These are phyloP conservation scores for Maudiozyma saulgeensis DNA, from an alignment of 805 yeast genomes.

Conservation along the genomic window DNA sequence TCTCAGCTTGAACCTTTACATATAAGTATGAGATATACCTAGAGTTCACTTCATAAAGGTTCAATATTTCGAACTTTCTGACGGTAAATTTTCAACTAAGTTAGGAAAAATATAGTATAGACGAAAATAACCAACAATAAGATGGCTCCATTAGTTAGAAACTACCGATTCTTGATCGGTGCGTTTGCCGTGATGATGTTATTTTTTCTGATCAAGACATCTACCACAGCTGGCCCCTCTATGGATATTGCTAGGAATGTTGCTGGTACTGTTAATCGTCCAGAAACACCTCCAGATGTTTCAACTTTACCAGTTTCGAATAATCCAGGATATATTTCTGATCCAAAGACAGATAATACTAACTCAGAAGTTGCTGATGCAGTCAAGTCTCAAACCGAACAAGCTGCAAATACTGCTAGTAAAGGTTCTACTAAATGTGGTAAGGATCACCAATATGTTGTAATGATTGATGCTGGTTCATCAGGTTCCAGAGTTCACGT, in stretches of 20 bases:
- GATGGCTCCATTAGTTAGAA: slow-evolving; percentile 32
- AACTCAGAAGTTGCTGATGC: slow-evolving; percentile 22
- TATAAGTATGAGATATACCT: no score
- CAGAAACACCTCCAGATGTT: slow-evolving; percentile 12
- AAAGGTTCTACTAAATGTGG: neutral
- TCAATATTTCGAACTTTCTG: no score
- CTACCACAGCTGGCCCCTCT: slow-evolving; percentile 22
- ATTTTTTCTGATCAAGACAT: slow-evolving; percentile 39
- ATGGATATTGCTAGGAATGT: slow-evolving; percentile 13
- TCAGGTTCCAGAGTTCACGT: slow-evolving; percentile 95
- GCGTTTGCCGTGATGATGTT: slow-evolving; percentile 43
- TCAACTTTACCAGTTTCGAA: neutral
- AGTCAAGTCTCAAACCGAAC: slow-evolving; percentile 8
- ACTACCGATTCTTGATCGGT: slow-evolving; percentile 43
- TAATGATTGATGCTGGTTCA: slow-evolving; percentile 97
- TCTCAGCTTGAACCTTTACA: no score
- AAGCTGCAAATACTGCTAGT: neutral
- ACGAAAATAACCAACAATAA: neutral
- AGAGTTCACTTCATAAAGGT: no score
- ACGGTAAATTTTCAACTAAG: neutral
- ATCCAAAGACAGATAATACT: slow-evolving; percentile 10
- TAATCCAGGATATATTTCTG: slow-evolving; percentile 20
- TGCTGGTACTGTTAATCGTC: slow-evolving; percentile 10
- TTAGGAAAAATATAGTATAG: neutral
- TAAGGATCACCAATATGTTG: slow-evolving; percentile 56